Conservation (phyloP, 2,329 filamentous ascomycete species). For the Fusarium floridanum region DNA sequence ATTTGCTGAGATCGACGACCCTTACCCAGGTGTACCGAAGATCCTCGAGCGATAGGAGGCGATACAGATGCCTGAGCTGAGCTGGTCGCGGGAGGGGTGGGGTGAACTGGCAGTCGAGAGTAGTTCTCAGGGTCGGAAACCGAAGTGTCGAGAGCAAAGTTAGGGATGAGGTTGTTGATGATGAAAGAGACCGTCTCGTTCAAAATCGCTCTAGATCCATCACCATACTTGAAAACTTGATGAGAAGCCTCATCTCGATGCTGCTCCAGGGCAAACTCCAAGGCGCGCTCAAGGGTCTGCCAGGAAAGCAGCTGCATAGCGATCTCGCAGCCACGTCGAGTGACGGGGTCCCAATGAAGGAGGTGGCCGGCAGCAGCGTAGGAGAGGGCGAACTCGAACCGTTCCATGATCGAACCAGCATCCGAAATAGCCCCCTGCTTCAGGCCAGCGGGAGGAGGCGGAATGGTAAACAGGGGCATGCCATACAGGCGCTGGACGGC, state of each 20-base stretch:
- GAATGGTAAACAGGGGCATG: slow-evolving; percentile 60
- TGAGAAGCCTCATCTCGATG: slow-evolving; percentile 52
- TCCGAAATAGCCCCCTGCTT: slow-evolving; percentile 51
- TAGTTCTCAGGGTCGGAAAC: slow-evolving; percentile 54
- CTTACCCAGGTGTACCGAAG: slow-evolving; percentile 52
- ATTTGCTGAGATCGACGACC: slow-evolving; percentile 65
- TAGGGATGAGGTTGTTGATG: slow-evolving; percentile 68
- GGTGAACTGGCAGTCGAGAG: slow-evolving; percentile 54
- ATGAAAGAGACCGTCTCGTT: slow-evolving; percentile 70
- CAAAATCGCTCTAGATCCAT: slow-evolving; percentile 67
- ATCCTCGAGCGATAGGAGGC: slow-evolving; percentile 53
- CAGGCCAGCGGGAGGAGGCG: slow-evolving; percentile 44
- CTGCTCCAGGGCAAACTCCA: slow-evolving; percentile 69
- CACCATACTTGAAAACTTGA: slow-evolving; percentile 64
- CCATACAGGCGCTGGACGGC: slow-evolving; percentile 71
- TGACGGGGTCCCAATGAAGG: slow-evolving; percentile 67
- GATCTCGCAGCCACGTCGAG: slow-evolving; percentile 70
- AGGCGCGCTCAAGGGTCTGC: slow-evolving; percentile 71
- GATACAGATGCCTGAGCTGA: slow-evolving; percentile 23
- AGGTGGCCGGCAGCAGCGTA: slow-evolving; percentile 74
- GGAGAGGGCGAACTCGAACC: slow-evolving; percentile 69
- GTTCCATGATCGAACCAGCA: slow-evolving; percentile 57
- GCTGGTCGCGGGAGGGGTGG: slow-evolving; percentile 23
- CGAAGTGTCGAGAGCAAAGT: slow-evolving; percentile 69
- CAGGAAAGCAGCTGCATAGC: slow-evolving; percentile 70